Evolutionary conservation across 192 early-diverging fungal genomes (phyloP), one percentile per base, ranked within the genome.

Genomic region (Backusella macrospora): DNA sequence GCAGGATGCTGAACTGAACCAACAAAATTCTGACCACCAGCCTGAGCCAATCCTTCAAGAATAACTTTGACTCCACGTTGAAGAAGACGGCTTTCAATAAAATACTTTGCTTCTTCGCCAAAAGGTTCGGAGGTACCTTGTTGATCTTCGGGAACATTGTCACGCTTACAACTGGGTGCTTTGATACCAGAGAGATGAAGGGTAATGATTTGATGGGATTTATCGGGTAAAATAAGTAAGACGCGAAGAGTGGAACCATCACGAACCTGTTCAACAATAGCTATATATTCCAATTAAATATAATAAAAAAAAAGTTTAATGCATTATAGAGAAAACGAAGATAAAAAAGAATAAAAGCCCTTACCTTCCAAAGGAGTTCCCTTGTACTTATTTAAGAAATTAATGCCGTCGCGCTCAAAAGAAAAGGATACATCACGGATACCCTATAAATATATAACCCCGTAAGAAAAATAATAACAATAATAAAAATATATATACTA

Each of bases 231-330:
- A 67, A 91, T 78, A 52, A 96, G 78, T 46, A 88, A 84, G 5
- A 96, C 90, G 15, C 95, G 91, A 66, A 92, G 86, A 15, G 93
- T 94, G 6, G 93, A 88, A 5, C 89, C 98, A 75, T 98, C 96
- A 52, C 96, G 94, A n/a, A 98, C 92, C 81, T 94, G 95, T 81
- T 99, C 98, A 76, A 99, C 84, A 26, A 97, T 90, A 37, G 92
- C 96, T 88, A 46, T 40, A 12, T 12, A 39, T 37, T 43, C 13
- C 29, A 38, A 62, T 65, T 40, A 46, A 42, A 23, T 46, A 3
- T n/a, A n/a, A n/a, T n/a, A n/a, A n/a, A n/a, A 37, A 65, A 40
- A 43, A 13, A 69, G 44, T 12, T 18, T 21, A 26, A 40, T 46
- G 3, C 10, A 14, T 37, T 40, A 16, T 18, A 65, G 5, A 16